Evolutionary conservation across 2,329 filamentous ascomycete genomes (phyloP), one percentile per base, ranked within the genome.

Genomic region (Fusarium sp.): DNA sequence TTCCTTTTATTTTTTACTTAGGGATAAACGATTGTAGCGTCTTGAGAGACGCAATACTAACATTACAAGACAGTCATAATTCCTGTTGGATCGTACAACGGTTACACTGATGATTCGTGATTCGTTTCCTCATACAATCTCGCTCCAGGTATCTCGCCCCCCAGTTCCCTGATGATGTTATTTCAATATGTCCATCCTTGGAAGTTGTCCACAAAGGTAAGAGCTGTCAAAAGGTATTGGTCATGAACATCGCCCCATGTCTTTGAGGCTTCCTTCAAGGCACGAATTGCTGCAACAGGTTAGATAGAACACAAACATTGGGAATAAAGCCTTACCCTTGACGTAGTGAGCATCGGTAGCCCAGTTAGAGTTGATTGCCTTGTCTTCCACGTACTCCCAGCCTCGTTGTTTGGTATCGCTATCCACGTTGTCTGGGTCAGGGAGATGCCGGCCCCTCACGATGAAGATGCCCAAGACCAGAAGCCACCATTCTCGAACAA

Each of bases 401-500:
- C 88, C 85, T 73, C 89, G 89, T 3, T 84, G 87, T 38, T 87
- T 84, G n/a, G 89, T 73, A 43, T 93, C 88, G 12, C 69, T 65
- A 8, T 84, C 83, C 59, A 96, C 85, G 28, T 86, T 84, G 58
- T 91, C 86, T n/a, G 88, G 81, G 56, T 92, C 86, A 58, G 97
- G 88, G 60, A 84, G 82, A 1, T 94, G 96, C 21, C 95, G 86
- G 26, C 91, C 81, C 74, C 93, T 91, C 4, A 89, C 82, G 54
- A 97, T 88, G 76, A 96, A 98, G 13, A 94, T 87, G 0, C 89
- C 87, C 41, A 98, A 79, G 1, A 91, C 89, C 41, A 97, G 86
- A 8, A 99, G 82, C 92, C 93, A 97, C 94, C 96, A 98, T 77
- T 97, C 90, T 38, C 92, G 85, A 11, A 98, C 84, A 7, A 99